Conservation (phyloP, 75 land plant species). For the Chamaecyparis obtusa region DNA sequence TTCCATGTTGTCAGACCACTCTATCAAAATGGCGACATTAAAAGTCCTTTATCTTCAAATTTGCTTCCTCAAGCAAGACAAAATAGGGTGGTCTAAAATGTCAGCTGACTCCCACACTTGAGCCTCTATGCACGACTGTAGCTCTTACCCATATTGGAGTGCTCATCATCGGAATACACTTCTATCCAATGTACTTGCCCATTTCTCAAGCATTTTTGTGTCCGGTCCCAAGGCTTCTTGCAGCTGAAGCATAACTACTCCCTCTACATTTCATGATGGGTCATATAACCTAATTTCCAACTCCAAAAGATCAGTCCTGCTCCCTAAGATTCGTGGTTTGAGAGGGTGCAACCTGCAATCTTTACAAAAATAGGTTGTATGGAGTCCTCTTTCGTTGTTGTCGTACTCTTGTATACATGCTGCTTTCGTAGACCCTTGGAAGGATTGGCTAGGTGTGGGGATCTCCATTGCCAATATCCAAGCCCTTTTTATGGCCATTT, state of each 20-base stretch:
- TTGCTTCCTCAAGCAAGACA: too few species aligned
- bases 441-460: too few species aligned
- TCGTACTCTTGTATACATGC: too few species aligned
- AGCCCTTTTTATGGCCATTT: not conserved
- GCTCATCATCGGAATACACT: not conserved
- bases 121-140: not conserved
- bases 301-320: not conserved
- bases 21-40: too few species aligned
- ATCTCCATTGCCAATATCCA: not conserved
- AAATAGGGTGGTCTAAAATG: too few species aligned
- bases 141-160: not conserved
- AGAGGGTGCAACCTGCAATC: not conserved
- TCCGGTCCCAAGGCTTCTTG: not conserved
- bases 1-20: too few species aligned
- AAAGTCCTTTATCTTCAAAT: too few species aligned
- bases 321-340: too few species aligned
- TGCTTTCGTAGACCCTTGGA: not conserved
- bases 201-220: not conserved
- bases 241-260: not conserved
- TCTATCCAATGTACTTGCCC: not conserved
- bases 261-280: not conserved
- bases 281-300: not conserved
- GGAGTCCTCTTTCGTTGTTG: not conserved
- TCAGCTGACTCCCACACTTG: not conserved
- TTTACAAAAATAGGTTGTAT: too few species aligned